Evolutionary conservation across 139 green algal species (phyloP), one percentile per base, ranked within the genome.

Genomic region (Astrephomene gubernaculifera): DNA sequence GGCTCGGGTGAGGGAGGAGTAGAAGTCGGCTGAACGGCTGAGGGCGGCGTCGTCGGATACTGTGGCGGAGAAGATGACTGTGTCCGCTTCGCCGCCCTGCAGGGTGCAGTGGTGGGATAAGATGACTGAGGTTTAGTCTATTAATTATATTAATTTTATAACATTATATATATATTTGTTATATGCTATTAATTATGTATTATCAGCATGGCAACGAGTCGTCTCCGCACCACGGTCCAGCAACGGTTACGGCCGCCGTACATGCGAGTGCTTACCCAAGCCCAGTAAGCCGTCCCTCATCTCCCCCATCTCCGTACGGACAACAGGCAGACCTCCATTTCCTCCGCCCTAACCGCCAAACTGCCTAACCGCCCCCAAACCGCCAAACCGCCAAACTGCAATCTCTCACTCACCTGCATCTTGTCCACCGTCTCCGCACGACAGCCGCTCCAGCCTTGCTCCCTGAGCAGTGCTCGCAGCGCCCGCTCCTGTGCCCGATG

Each of bases 51-150:
- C 0, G 69, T 65, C 41, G n/a, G 53, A 74, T 31, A 53, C 70
- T 22, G 81, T 87, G 54, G 81, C 81, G 43, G 10, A 43, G 71
- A 80, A 81, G 24, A 87, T 74, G 24, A 87, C 57, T 0, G 57
- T 69, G 10, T 64, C 69, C 4, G 81, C 81, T 70, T 87, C 81
- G 27, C 60, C 45, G 41, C 81, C 81, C 81, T 87, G 43, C 21
- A 39, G 44, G 54, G 36, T 4, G 57, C 6, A 27, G 35, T 31
- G n/a, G 10, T 9, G 33, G 4, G 6, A 71, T 31, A 44, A 71
- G 19, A 44, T 31, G n/a, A 43, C 35, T 45, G 49, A 17, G 17
- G 17, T 25, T 17, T 25, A 17, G 49, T 17, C 49, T 71, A 27
- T 43, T n/a, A n/a, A n/a, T n/a, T n/a, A n/a, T n/a, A n/a, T n/a